Percentiles rank a stretch among this genome's conserved stretches.
phyloP scores from a whole-genome alignment of 768 basidiomycete species.

The Auricularia cornea region DNA sequence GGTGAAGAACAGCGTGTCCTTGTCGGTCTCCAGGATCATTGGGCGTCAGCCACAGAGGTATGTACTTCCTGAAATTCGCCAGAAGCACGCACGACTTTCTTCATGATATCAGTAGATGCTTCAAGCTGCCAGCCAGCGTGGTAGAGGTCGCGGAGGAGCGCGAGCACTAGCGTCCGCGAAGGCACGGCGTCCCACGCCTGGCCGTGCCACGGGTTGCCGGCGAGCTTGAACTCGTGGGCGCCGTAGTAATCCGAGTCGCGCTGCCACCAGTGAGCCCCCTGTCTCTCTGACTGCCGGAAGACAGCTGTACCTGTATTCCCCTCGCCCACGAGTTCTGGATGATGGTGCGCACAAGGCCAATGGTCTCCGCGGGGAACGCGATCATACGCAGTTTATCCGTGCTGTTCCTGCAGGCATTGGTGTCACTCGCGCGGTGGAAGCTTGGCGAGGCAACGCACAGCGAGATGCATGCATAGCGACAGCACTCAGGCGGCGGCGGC shows the following conservation, averaged over 20 bases:
- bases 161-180: constrained; percentile 15
- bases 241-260: background rate
- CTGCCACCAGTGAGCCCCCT: background rate
- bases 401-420: constrained; percentile 4
- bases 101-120: constrained; percentile 18
- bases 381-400: constrained; percentile 1
- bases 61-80: no score
- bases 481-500: no score
- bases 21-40: constrained; percentile 15
- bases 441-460: background rate
- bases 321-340: background rate
- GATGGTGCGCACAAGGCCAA: background rate
- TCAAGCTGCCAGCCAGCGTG: constrained; percentile 18
- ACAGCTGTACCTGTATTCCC: background rate
- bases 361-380: background rate
- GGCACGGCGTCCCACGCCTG: constrained; percentile 18
- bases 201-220: constrained; percentile 14
- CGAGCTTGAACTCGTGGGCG: background rate
- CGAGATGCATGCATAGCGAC: background rate
- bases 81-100: constrained; percentile 1
- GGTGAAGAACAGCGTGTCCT: constrained; percentile 21
- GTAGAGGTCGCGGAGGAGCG: constrained; percentile 17
- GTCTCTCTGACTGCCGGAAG: background rate
- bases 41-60: no score
- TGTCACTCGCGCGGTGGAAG: no score